These are phyloP conservation scores for Tylopilus sp. DNA, from an alignment of 768 basidiomycete genomes.

Conservation along the genomic window DNA sequence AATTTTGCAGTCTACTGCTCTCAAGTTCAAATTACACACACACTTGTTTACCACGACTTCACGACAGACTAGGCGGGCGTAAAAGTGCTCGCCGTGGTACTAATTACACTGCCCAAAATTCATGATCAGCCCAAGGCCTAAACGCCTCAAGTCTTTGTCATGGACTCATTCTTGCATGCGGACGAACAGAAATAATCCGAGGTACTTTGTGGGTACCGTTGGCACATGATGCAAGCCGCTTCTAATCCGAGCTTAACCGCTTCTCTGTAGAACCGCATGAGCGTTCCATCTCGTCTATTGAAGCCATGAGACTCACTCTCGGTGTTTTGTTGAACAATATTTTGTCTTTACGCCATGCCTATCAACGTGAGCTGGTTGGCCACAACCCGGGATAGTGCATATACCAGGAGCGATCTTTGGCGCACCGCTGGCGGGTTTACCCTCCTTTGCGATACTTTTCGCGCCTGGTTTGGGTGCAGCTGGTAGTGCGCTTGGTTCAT, in stretches of 20 bases:
- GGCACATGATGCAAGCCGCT: slow-evolving; percentile 62
- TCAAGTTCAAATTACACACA: too few relatives aligned
- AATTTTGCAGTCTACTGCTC: background rate
- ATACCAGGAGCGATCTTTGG: slow-evolving; percentile 28
- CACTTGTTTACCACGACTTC: background rate
- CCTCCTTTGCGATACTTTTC: slow-evolving; percentile 7
- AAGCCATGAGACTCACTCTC: slow-evolving; percentile 48
- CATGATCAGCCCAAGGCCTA: background rate
- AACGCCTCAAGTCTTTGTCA: slow-evolving; percentile 42
- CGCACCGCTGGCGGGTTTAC: slow-evolving; percentile 9
- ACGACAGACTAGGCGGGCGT: background rate
- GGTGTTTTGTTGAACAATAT: slow-evolving; percentile 59
- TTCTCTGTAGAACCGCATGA: slow-evolving; percentile 40
- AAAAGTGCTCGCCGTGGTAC: background rate
- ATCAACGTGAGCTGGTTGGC: slow-evolving; percentile 54
- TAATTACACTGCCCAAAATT: background rate
- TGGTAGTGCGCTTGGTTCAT: slow-evolving; percentile 13
- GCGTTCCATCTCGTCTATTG: slow-evolving; percentile 3
- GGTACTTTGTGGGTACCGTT: slow-evolving; percentile 54
- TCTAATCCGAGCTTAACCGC: slow-evolving; percentile 52
- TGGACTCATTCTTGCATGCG: slow-evolving; percentile 56
- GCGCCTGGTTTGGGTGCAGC: slow-evolving; percentile 4
- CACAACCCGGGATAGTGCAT: slow-evolving; percentile 58
- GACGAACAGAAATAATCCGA: slow-evolving; percentile 62
- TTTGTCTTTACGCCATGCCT: slow-evolving; percentile 46